Percentiles rank a stretch among this genome's conserved stretches.
Conservation (phyloP, 2,329 filamentous ascomycete species). For the Aspergillus tamarii region DNA sequence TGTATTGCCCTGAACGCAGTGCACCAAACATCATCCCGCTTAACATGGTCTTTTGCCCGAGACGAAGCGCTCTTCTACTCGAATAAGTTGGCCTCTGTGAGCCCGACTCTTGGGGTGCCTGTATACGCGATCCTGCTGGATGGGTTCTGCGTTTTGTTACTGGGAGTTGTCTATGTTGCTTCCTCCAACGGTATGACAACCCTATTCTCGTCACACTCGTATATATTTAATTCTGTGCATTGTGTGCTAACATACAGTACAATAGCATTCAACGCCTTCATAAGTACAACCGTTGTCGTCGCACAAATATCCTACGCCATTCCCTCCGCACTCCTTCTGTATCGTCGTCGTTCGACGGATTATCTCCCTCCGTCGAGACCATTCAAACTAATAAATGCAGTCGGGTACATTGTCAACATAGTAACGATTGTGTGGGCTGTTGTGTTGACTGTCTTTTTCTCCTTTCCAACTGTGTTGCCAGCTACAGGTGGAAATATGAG, state of each 20-base stretch:
- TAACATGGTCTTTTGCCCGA: conserved; percentile 39
- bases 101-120: conserved; percentile 18
- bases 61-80: conserved; percentile 37
- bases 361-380: conserved; percentile 21
- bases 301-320: conserved; percentile 29
- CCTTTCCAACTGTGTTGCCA: conserved; percentile 22
- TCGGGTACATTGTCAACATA: conserved; percentile 21
- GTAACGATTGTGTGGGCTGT: conserved; percentile 24
- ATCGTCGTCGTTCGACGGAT: conserved; percentile 13
- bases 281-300: conserved; percentile 26
- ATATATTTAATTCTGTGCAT: background rate
- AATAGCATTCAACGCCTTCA: conserved; percentile 29
- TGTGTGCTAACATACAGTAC: background rate
- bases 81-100: conserved; percentile 15
- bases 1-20: conserved; percentile 27
- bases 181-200: conserved; percentile 23
- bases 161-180: conserved; percentile 27
- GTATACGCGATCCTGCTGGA: conserved; percentile 22
- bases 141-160: conserved; percentile 19
- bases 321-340: conserved; percentile 22
- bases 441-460: conserved; percentile 25
- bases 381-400: conserved; percentile 17
- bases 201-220: too few relatives aligned
- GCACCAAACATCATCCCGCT: conserved; percentile 33
- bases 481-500: conserved; percentile 28